phyloP scores from a whole-genome alignment of 1,139 yeast genomes.

The Kurtzmaniella natalensis region DNA sequence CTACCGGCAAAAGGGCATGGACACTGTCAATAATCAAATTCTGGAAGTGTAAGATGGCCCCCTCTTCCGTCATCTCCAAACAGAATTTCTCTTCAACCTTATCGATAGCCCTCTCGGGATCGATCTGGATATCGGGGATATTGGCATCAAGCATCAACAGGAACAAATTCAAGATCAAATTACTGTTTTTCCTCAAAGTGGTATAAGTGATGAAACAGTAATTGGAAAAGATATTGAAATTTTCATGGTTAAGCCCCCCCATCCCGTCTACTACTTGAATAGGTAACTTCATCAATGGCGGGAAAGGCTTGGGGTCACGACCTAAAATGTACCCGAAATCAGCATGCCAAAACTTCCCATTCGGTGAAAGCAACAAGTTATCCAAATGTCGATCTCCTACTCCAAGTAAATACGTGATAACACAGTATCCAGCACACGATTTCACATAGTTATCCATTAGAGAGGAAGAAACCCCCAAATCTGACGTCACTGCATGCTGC shows the following conservation, averaged over 20 bases:
- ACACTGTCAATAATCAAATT: slow-evolving; percentile 91
- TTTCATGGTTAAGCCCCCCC: slow-evolving; percentile 88
- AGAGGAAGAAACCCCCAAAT: slow-evolving; percentile 67
- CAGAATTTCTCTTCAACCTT: slow-evolving; percentile 95
- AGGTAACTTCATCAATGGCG: slow-evolving; percentile 96
- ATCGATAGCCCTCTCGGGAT: slow-evolving; percentile 72
- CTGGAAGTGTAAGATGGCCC: slow-evolving; percentile 91
- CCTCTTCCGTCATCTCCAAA: slow-evolving; percentile 89
- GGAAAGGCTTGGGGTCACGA: slow-evolving; percentile 96
- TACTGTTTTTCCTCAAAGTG: slow-evolving; percentile 83
- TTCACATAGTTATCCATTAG: slow-evolving; percentile 93
- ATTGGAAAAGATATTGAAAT: slow-evolving; percentile 80
- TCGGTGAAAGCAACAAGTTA: slow-evolving; percentile 66
- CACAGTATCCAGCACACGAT: slow-evolving; percentile 98
- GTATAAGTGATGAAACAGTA: slow-evolving; percentile 95
- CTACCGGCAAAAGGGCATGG: slow-evolving; percentile 88
- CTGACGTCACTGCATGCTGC: slow-evolving; percentile 38
- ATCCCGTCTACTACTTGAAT: slow-evolving; percentile 96
- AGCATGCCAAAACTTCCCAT: slow-evolving; percentile 91
- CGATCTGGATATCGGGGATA: slow-evolving; percentile 79
- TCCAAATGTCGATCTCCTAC: slow-evolving; percentile 98
- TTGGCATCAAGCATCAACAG: slow-evolving; percentile 93
- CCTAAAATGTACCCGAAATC: slow-evolving; percentile 97
- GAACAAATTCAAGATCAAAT: slow-evolving; percentile 82
- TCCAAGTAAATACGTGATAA: slow-evolving; percentile 87